Percentiles rank a stretch among this genome's conserved stretches.
Conservation (phyloP, 805 yeast genomes). For the Candida xiaguanensis region DNA sequence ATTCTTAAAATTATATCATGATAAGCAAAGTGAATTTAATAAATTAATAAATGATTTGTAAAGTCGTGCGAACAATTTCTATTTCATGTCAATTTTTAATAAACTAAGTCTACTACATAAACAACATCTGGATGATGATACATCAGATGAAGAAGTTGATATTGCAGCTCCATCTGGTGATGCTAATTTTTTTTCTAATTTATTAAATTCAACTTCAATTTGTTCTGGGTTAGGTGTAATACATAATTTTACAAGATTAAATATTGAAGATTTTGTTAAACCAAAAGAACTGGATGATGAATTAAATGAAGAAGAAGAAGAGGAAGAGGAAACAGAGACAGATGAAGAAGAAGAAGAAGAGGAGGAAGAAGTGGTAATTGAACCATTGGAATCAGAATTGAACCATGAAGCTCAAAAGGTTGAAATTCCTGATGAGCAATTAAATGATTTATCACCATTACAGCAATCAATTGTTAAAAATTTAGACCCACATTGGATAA, state of each 20-base stretch:
- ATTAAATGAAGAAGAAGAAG: conserved; percentile 1
- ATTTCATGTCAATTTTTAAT: conserved; percentile 5
- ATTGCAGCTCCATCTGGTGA: conserved; percentile 23
- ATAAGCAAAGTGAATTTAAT: conserved; percentile 33
- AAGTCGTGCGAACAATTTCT: conserved; percentile 1
- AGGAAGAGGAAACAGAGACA: background rate
- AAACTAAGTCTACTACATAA: conserved; percentile 1
- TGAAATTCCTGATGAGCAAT: conserved; percentile 3
- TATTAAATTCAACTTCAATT: conserved; percentile 28
- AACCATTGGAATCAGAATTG: conserved; percentile 1
- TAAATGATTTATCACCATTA: conserved; percentile 13
- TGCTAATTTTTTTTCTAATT: conserved; percentile 23
- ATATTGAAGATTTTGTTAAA: conserved; percentile 5
- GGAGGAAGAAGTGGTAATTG: background rate
- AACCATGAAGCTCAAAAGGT: background rate
- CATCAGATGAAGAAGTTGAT: conserved; percentile 21
- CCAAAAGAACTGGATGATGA: background rate
- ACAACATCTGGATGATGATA: conserved; percentile 1
- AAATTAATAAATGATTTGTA: conserved; percentile 22
- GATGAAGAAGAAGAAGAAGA: background rate
- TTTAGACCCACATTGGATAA: conserved; percentile 17
- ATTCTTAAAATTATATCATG: conserved; percentile 23
- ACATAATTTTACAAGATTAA: conserved; percentile 4
- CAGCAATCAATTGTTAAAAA: conserved; percentile 29
- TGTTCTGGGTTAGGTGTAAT: conserved; percentile 22